Conservation (phyloP, 768 basidiomycete genomes). For the Kwoniella pini region DNA sequence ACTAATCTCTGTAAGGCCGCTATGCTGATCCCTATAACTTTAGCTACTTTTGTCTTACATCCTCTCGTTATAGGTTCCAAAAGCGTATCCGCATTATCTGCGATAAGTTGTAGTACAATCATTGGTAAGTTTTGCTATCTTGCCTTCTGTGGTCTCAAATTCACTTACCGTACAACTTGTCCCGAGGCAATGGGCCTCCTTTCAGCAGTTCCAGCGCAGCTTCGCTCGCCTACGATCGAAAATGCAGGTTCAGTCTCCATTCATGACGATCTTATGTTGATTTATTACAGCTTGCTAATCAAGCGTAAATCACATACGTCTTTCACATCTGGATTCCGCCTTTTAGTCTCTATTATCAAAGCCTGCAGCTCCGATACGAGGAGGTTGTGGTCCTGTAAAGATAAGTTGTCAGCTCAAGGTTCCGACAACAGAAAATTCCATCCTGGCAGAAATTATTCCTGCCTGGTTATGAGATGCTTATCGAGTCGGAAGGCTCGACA, state of each 20-base stretch:
- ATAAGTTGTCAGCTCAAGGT: not conserved
- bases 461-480: too few species aligned
- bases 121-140: not conserved
- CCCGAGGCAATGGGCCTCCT: conserved; percentile 22
- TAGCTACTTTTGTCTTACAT: conserved; percentile 86
- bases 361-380: conserved; percentile 60
- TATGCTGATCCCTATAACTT: conserved; percentile 88
- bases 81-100: conserved; percentile 68
- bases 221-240: conserved; percentile 39
- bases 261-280: not conserved
- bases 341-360: conserved; percentile 79
- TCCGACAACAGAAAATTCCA: not conserved
- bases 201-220: conserved; percentile 43
- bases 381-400: conserved; percentile 48
- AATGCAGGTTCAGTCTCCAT: not conserved
- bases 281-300: too few species aligned
- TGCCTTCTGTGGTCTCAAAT: not conserved
- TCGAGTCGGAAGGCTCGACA: too few species aligned
- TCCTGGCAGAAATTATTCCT: too few species aligned
- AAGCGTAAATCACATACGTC: conserved; percentile 66
- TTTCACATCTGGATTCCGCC: conserved; percentile 89
- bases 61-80: conserved; percentile 90
- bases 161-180: conserved; percentile 15
- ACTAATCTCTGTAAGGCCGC: conserved; percentile 90
- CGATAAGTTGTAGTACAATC: conserved; percentile 23